A percentile compares a stretch with the other conserved stretches of the same genome.
These are phyloP conservation scores for Starmerella roubikii DNA, from an alignment of 805 yeast species.

Conservation along the genomic window DNA sequence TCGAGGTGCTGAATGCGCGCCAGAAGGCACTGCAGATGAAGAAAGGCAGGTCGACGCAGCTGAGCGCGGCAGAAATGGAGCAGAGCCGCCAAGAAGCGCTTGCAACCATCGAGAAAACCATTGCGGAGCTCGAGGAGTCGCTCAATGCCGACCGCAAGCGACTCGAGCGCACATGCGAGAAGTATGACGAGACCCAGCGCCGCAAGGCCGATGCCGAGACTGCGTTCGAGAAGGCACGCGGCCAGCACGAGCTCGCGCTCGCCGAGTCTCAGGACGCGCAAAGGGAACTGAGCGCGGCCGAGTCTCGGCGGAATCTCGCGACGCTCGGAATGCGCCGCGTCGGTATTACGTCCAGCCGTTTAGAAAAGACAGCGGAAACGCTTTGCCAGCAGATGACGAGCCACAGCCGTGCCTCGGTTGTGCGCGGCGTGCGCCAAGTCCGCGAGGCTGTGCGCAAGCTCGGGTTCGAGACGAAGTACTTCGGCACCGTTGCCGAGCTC, in stretches of 20 bases:
- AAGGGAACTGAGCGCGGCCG: constrained; percentile 26
- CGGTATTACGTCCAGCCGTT: constrained; percentile 41
- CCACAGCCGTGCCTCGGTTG: neutral
- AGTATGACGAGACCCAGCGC: constrained; percentile 21
- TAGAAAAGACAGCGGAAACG: constrained; percentile 39
- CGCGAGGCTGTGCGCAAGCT: constrained; percentile 46
- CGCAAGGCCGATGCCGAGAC: constrained; percentile 6
- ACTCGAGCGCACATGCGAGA: constrained; percentile 20
- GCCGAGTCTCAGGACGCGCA: constrained; percentile 13
- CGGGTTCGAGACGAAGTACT: constrained; percentile 43
- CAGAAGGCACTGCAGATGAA: constrained; percentile 41
- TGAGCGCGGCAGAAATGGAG: constrained; percentile 49
- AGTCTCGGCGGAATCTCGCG: constrained; percentile 53
- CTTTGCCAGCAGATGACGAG: constrained; percentile 52
- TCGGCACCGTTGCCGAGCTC: constrained; percentile 77
- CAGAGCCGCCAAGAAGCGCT: constrained; percentile 32
- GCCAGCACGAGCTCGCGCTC: constrained; percentile 2
- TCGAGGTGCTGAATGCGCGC: constrained; percentile 19
- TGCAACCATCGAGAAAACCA: constrained; percentile 24
- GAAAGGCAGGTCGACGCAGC: constrained; percentile 54
- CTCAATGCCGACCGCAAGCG: neutral
- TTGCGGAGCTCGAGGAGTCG: neutral
- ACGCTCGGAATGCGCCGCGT: constrained; percentile 71
- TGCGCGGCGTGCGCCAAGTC: constrained; percentile 52
- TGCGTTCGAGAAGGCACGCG: constrained; percentile 11